These are phyloP conservation scores for Orbilia oligospora DNA, from an alignment of 2,329 filamentous ascomycete genomes.

Conservation along the genomic window DNA sequence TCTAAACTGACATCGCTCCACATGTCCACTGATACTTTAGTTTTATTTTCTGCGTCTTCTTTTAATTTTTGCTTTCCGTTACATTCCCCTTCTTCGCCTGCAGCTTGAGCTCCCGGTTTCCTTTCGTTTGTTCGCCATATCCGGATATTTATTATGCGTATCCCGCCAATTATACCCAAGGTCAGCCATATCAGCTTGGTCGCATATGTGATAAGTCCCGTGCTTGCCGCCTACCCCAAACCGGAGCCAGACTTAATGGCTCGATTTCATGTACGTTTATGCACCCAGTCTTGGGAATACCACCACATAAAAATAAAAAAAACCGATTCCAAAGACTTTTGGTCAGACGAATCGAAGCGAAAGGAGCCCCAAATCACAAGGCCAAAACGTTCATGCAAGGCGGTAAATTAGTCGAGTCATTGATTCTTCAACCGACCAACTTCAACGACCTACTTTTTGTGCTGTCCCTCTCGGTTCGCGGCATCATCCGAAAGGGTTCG, in stretches of 20 bases:
- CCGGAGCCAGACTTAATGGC: slow-evolving; percentile 21
- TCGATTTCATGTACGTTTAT: slow-evolving; percentile 58
- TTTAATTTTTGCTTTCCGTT: slow-evolving; percentile 10
- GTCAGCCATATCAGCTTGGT: slow-evolving; percentile 10
- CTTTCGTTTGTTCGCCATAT: slow-evolving; percentile 31
- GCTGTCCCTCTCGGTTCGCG: slow-evolving; percentile 14
- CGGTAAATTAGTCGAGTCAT: slow-evolving; percentile 30
- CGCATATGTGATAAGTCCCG: slow-evolving; percentile 41
- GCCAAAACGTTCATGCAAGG: slow-evolving; percentile 31
- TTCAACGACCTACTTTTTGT: neutral
- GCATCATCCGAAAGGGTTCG: slow-evolving; percentile 20
- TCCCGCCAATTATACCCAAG: slow-evolving; percentile 47
- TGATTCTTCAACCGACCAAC: slow-evolving; percentile 26
- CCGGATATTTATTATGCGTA: slow-evolving; percentile 46
- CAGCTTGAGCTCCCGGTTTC: slow-evolving; percentile 19
- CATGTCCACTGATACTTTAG: neutral
- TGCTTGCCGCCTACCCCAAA: slow-evolving; percentile 38
- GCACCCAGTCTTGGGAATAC: slow-evolving; percentile 30
- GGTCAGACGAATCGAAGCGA: slow-evolving; percentile 6
- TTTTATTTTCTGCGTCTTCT: neutral
- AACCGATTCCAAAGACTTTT: neutral
- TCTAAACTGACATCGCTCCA: neutral
- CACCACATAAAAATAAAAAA: slow-evolving; percentile 1
- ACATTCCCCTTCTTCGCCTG: neutral
- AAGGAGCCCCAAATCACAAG: slow-evolving; percentile 32